A percentile compares a stretch with the other conserved stretches of the same genome.
Evolutionary conservation across 768 basidiomycete species (phyloP).

Genomic region (Leccinum olivaceopallidum): DNA sequence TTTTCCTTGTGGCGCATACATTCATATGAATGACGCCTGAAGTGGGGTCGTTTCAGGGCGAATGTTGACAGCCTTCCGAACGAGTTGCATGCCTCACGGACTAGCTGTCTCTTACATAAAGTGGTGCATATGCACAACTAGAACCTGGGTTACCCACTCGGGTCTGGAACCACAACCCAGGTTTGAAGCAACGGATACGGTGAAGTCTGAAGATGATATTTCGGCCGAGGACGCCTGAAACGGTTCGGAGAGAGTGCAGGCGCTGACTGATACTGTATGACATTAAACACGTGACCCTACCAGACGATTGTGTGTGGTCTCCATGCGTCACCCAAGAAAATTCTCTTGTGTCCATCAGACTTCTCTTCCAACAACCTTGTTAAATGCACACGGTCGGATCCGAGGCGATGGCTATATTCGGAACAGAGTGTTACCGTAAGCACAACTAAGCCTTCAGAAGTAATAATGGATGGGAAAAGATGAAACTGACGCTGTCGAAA

Average conservation of each 20-base stretch:
- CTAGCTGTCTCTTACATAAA: neutral
- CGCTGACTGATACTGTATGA: neutral
- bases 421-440: conserved; percentile 8
- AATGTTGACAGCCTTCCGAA: neutral
- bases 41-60: neutral
- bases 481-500: conserved; percentile 44
- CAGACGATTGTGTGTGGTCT: neutral
- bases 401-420: conserved; percentile 29
- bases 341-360: conserved; percentile 5
- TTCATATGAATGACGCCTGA: neutral
- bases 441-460: neutral
- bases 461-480: neutral
- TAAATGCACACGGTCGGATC: conserved; percentile 35
- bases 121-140: neutral
- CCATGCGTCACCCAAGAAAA: neutral
- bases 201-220: conserved; percentile 1
- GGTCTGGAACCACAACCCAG: conserved; percentile 2
- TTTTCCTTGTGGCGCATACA: neutral
- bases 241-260: neutral
- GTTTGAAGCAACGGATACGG: neutral
- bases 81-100: neutral
- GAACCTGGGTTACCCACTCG: neutral
- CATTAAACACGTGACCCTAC: neutral
- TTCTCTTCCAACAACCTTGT: neutral
- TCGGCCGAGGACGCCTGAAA: neutral